Base-by-base conservation (phyloP, 2,329 filamentous ascomycete species). In the Talaromyces rugulosus region DNA sequence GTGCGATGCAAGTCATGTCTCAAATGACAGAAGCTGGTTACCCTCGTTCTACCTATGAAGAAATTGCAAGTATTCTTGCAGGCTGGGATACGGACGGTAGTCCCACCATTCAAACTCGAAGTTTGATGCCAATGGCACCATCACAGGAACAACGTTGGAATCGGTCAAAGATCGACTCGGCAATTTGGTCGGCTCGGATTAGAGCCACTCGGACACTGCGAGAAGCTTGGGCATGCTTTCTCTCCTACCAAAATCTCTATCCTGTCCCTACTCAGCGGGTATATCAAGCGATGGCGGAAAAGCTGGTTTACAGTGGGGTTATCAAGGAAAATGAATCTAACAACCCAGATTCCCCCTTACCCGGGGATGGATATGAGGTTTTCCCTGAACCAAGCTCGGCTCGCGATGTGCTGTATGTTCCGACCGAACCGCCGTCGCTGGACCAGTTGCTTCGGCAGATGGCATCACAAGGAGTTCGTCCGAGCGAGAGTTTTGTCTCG, bases 151-250 rank as follows among this genome's bases (percentile, higher is more conserved):
- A 31, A 33, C 31, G 60, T n/a, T 62, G 63, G 12, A 64, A 72
- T 53, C 44, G 30, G 5, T 23, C 51, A 54, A 56, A 59, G 47
- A 47, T 31, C 8, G 65, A 76, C 16, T 66, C 67, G 1, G 63
- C 75, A 11, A 67, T 83, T 11, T 88, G 86, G 86, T 78, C 79
- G 61, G 84, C 83, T 34, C 80, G 86, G 11, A 83, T 89, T 58
- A 76, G 78, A 53, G 80, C 84, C 27, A 89, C 86, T 11, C 78
- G 86, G 40, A 88, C 86, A 4, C 73, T 84, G 54, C 80, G 84
- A 63, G 86, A 89, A 74, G 85, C 86, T 5, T 89, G 86, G 86
- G 85, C 85, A 27, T 86, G 83, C 64, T 89, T 87, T 69, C 71
- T 86, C 50, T 80, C 83, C 5, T 85, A 81, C 63, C 79, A 85